phyloP scores from a whole-genome alignment of 176 grass and related monocot species.

The Cenchrus fungigraminus region DNA sequence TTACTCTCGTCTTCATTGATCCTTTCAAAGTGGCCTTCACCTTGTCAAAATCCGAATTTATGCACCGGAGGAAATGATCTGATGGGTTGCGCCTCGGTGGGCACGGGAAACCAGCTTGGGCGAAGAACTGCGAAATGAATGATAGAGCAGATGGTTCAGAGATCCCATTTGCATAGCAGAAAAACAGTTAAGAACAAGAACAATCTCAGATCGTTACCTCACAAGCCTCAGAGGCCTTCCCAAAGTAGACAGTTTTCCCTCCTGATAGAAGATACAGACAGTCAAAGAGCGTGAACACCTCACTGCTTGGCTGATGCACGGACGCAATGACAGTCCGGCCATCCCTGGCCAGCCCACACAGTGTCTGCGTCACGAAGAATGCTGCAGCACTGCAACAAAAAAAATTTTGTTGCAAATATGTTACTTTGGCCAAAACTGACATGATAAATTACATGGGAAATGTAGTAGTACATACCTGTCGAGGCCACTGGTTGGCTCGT shows the following conservation, averaged over 20 bases:
- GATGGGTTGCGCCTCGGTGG: slow-evolving; percentile 83
- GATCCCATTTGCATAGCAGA: not conserved
- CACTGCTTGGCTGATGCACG: slow-evolving; percentile 94
- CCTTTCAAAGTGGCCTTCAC: slow-evolving; percentile 99
- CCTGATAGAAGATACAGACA: slow-evolving; percentile 84
- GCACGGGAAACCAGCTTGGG: slow-evolving; percentile 93
- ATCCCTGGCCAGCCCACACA: slow-evolving; percentile 81
- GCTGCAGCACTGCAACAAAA: slow-evolving; percentile 75
- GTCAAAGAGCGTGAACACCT: slow-evolving; percentile 94
- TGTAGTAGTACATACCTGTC: slow-evolving; percentile 59
- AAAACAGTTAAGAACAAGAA: not conserved
- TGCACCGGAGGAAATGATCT: slow-evolving; percentile 94
- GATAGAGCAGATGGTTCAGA: not conserved
- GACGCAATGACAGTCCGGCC: slow-evolving; percentile 89
- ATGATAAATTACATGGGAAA: not conserved
- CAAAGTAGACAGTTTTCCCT: slow-evolving; percentile 91
- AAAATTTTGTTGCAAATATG: not conserved
- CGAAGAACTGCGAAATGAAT: slow-evolving; percentile 69
- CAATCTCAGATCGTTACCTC: slow-evolving; percentile 53
- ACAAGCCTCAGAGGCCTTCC: slow-evolving; percentile 74
- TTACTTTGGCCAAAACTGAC: not conserved
- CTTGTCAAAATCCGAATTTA: slow-evolving; percentile 96
- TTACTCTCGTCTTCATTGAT: slow-evolving; percentile 80
- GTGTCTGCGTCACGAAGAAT: slow-evolving; percentile 92
- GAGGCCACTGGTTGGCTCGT: slow-evolving; percentile 94